A percentile compares a stretch with the other conserved stretches of the same genome.
These are phyloP conservation scores for Phlegmacium glaucopus DNA, from an alignment of 768 basidiomycete species.

Conservation along the genomic window DNA sequence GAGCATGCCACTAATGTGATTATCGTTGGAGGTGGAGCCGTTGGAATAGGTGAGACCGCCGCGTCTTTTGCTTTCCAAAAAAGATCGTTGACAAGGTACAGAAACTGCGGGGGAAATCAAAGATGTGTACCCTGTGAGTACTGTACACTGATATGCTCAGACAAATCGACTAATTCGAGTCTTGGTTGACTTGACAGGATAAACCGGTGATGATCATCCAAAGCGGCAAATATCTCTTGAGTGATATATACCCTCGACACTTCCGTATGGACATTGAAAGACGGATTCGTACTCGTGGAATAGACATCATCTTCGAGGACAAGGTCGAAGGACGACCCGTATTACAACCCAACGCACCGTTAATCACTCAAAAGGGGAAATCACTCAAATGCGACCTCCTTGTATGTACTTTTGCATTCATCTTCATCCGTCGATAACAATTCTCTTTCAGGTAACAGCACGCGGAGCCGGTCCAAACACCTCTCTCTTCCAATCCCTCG, in stretches of 20 bases:
- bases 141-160: neutral
- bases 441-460: slow-evolving; percentile 24
- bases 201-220: slow-evolving; percentile 60
- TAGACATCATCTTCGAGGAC: slow-evolving; percentile 50
- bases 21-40: slow-evolving; percentile 25
- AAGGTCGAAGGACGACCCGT: slow-evolving; percentile 33
- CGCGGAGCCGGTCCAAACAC: slow-evolving; percentile 43
- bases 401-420: slow-evolving; percentile 5
- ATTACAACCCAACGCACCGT: neutral
- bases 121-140: slow-evolving; percentile 21
- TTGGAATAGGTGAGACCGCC: slow-evolving; percentile 21
- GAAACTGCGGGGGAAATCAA: slow-evolving; percentile 23
- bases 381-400: slow-evolving; percentile 18
- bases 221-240: slow-evolving; percentile 42
- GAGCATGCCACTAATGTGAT: slow-evolving; percentile 20
- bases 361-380: slow-evolving; percentile 23
- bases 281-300: slow-evolving; percentile 36
- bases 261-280: slow-evolving; percentile 43
- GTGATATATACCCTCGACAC: slow-evolving; percentile 45
- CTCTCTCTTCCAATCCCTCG: slow-evolving; percentile 34
- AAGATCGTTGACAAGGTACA: slow-evolving; percentile 2
- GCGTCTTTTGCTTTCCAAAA: slow-evolving; percentile 7
- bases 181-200: slow-evolving; percentile 28
- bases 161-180: slow-evolving; percentile 18
- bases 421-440: neutral